Percentiles rank a stretch among this genome's conserved stretches.
Conservation (phyloP, 176 grass and related monocot species). For the Bonia amplexicaulis region DNA sequence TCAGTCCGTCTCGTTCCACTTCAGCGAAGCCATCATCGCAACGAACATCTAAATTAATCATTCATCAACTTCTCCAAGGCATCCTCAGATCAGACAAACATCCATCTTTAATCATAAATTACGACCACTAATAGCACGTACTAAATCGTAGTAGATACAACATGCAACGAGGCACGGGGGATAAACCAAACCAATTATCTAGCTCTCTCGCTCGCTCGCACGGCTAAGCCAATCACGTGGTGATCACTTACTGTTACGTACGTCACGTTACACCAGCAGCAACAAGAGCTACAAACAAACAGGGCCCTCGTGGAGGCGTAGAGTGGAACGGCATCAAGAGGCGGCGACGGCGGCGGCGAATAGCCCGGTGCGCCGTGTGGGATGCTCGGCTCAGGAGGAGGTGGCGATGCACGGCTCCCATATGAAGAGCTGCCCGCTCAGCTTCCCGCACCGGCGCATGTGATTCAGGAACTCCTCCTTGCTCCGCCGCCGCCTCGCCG, state of each 20-base stretch:
- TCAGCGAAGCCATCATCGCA: neutral
- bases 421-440: slow-evolving; percentile 59
- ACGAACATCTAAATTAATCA: neutral
- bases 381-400: slow-evolving; percentile 35
- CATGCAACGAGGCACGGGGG: slow-evolving; percentile 17
- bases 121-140: slow-evolving; percentile 6
- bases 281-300: slow-evolving; percentile 13
- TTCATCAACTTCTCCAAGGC: neutral
- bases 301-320: neutral
- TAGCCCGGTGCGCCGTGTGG: neutral
- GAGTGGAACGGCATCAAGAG: neutral
- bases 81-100: neutral
- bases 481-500: slow-evolving; percentile 47
- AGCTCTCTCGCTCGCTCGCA: neutral
- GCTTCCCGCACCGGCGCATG: slow-evolving; percentile 71
- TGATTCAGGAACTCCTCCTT: slow-evolving; percentile 66
- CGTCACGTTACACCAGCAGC: slow-evolving; percentile 20
- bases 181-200: slow-evolving; percentile 25
- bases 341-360: neutral
- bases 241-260: slow-evolving; percentile 34
- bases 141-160: slow-evolving; percentile 32
- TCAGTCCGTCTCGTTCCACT: neutral
- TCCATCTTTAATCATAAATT: slow-evolving; percentile 17
- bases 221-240: slow-evolving; percentile 38
- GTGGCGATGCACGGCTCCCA: slow-evolving; percentile 76